These are phyloP conservation scores for Cercophora newfieldiana DNA, from an alignment of 495 filamentous ascomycete species.

Conservation along the genomic window DNA sequence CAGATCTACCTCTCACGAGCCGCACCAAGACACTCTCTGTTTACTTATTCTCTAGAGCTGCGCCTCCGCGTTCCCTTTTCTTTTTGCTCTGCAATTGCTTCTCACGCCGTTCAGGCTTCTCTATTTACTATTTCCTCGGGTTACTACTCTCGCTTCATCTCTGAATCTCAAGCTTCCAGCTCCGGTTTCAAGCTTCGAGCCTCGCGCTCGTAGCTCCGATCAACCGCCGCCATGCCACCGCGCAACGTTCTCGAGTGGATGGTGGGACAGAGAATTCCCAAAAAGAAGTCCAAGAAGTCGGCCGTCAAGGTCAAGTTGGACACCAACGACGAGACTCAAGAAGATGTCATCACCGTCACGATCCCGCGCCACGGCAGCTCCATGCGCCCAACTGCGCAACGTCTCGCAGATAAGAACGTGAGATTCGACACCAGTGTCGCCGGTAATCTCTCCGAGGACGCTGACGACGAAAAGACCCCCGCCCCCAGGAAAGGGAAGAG, in stretches of 20 bases:
- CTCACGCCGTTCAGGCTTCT: neutral
- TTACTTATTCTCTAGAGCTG: neutral
- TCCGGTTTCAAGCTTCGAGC: neutral
- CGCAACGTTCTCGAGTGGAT: slow-evolving; percentile 39
- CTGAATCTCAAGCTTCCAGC: no score
- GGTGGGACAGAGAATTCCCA: slow-evolving; percentile 37
- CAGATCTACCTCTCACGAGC: neutral
- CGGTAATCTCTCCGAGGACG: neutral
- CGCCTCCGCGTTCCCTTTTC: neutral
- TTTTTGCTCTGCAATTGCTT: neutral
- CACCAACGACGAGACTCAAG: slow-evolving; percentile 41
- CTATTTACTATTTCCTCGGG: neutral
- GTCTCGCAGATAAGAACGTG: neutral
- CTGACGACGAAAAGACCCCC: neutral
- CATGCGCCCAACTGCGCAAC: neutral
- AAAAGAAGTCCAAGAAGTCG: slow-evolving; percentile 18
- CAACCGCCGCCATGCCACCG: slow-evolving; percentile 23
- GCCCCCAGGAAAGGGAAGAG: neutral
- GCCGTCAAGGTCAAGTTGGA: slow-evolving; percentile 27
- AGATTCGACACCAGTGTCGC: neutral
- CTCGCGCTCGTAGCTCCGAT: neutral
- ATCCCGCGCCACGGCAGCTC: slow-evolving; percentile 30
- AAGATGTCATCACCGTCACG: slow-evolving; percentile 38
- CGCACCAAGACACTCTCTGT: neutral
- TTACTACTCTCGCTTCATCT: neutral